Base-by-base conservation (phyloP, 192 early-diverging fungal genomes). In the Backusella parvicylindrica region DNA sequence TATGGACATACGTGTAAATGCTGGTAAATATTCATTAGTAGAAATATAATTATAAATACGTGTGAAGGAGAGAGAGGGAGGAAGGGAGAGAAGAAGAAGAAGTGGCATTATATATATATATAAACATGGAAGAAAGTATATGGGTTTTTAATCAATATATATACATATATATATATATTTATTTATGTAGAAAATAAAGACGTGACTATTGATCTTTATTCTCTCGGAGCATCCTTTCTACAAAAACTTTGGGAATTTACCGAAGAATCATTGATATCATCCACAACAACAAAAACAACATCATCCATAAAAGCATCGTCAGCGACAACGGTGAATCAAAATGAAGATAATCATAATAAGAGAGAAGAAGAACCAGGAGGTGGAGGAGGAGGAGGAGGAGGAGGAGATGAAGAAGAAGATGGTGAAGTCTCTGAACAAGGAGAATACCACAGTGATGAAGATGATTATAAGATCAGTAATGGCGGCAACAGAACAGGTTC, bases 171-270 rank as follows among this genome's bases (percentile, higher is more conserved):
- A 53, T 6, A 53, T 2, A 21, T 6, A 18, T 33, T 18, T 63
- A n/a, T 21, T n/a, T 28, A 38, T 43, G 23, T 50, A 49, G 12
- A 41, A 65, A 8, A 40, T 74, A 31, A 36, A 49, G 75, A 38
- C 23, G 75, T 64, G 33, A 60, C 71, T 1, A 26, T 77, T 9
- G 70, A 78, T 21, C 47, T 78, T 28, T 78, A 78, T 53, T 78
- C 77, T 38, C 71, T 78, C 2, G 77, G 77, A 23, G 26, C 77
- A n/a, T n/a, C 37, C 13, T 43, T 78, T n/a, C 30, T 78, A n/a
- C 15, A 68, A 30, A 43, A 41, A 30, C 7, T 78, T 6, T 78
- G 77, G 77, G 41, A 78, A 18, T 78, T 66, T 6, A 66, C 71
- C 18, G 63, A 76, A 41, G 40, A 68, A 21, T 43, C 4, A 4